Evolutionary conservation across 108 stramenopile genomes (phyloP), one percentile per base, ranked within the genome.

Genomic region (Phaeodactylum tricornutum): DNA sequence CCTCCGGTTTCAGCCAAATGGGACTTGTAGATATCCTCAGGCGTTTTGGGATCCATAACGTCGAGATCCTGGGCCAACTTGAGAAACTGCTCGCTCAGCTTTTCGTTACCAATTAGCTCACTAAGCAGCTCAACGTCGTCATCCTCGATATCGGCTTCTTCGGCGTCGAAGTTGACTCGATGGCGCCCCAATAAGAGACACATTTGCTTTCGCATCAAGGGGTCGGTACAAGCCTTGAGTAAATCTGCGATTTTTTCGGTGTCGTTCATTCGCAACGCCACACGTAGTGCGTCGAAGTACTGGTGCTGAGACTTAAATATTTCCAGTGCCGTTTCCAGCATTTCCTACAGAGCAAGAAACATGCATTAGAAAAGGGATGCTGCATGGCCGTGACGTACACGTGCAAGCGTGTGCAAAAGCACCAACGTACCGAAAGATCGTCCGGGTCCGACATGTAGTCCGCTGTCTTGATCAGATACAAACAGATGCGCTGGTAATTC

Each of bases 21-120:
- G 59, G 78, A 87, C 76, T 98, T 99, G 91, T 96, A 98, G 47
- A 99, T 96, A 55, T 99, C 97, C 69, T 99, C 97, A 1, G 97
- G 90, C 29, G 88, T 93, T 57, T 95, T 95, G 9, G 97, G 74
- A 51, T 96, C 94, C 73, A 89, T 75, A 24, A 96, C 93, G 66
- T 98, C 97, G 43, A 99, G 71, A 50, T 85, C 82, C 53, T 86
- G 85, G 3, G 85, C 91, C 33, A 92, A 66, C 47, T 88, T 92
- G 35, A 85, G 57, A 48, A 92, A 99, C 51, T 91, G 74, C 52
- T 92, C 90, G 40, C 72, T 74, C 2, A 97, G 67, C 31, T 78
- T 71, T 61, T 78, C 87, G 66, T 99, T 99, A 7, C 96, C 93
- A 43, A 97, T 89, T 5, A 96, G 55, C 56, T 83, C 81, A 58